A percentile compares a stretch with the other conserved stretches of the same genome.
Evolutionary conservation across 2,329 filamentous ascomycete genomes (phyloP).

Genomic region (Neodidymelliopsis sp.): DNA sequence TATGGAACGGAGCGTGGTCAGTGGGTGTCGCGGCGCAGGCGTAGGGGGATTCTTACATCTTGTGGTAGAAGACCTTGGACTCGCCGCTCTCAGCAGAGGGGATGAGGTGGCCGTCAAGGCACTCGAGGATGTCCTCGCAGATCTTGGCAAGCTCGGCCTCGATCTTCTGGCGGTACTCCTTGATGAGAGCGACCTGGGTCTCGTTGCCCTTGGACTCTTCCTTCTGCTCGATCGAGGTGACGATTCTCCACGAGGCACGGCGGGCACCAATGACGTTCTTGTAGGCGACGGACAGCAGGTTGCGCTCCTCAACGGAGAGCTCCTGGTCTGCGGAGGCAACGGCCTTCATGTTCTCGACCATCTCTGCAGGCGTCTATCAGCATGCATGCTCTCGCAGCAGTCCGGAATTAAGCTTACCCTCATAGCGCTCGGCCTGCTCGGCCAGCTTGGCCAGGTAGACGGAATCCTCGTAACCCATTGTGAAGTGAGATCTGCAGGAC

Average conservation of each 20-base stretch:
- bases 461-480: slow-evolving; percentile 99
- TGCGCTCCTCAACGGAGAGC: slow-evolving; percentile 87
- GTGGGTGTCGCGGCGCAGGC: slow-evolving; percentile 1
- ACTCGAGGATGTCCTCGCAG: slow-evolving; percentile 95
- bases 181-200: slow-evolving; percentile 87
- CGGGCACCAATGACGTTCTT: slow-evolving; percentile 98
- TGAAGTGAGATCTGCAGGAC: slow-evolving; percentile 53
- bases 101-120: slow-evolving; percentile 92
- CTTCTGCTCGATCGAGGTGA: slow-evolving; percentile 99
- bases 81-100: slow-evolving; percentile 93
- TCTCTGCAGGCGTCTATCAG: slow-evolving; percentile 68
- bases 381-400: slow-evolving; percentile 8
- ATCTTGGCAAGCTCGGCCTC: slow-evolving; percentile 96
- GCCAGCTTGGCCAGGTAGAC: slow-evolving; percentile 99
- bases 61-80: slow-evolving; percentile 99
- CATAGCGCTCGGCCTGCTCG: slow-evolving; percentile 99
- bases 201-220: slow-evolving; percentile 99
- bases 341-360: slow-evolving; percentile 99
- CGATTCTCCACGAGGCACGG: slow-evolving; percentile 97
- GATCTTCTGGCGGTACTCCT: slow-evolving; percentile 99
- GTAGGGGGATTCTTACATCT: slow-evolving; percentile 75
- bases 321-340: slow-evolving; percentile 81
- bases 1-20: slow-evolving; percentile 53
- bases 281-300: slow-evolving; percentile 96
- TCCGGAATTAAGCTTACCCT: slow-evolving; percentile 68